These are phyloP conservation scores for Paecilomyces fulvus DNA, from an alignment of 2,329 filamentous ascomycete species.

Conservation along the genomic window DNA sequence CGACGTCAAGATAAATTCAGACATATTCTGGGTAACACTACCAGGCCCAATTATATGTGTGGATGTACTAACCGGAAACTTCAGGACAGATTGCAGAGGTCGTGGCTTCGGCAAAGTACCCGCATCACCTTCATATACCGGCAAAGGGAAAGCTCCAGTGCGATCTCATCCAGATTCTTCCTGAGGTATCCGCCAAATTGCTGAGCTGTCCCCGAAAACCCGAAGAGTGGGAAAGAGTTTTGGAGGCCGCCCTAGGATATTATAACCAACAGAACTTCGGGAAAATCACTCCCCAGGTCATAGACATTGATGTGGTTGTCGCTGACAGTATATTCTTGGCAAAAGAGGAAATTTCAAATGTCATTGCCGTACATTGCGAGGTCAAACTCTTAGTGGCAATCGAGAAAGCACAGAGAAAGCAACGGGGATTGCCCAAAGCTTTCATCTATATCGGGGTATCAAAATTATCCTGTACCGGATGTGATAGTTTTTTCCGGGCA, in stretches of 20 bases:
- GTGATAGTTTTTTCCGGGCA: background rate
- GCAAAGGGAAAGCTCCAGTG: too few relatives aligned
- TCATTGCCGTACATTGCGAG: background rate
- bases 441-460: background rate
- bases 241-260: too few relatives aligned
- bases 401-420: background rate
- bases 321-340: background rate
- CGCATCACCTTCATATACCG: too few relatives aligned
- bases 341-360: background rate
- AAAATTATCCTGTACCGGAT: background rate
- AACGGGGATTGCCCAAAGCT: background rate
- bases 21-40: too few relatives aligned
- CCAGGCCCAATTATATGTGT: too few relatives aligned
- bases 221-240: background rate
- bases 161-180: too few relatives aligned
- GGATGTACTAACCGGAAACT: too few relatives aligned
- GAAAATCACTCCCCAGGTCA: background rate
- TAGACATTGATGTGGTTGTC: background rate
- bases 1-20: too few relatives aligned
- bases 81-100: too few relatives aligned
- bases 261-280: background rate
- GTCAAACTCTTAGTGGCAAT: background rate
- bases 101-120: too few relatives aligned
- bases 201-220: background rate
- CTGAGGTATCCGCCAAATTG: background rate